Base-by-base conservation (phyloP, 2,329 filamentous ascomycete genomes). In the Cytospora chrysosperma region DNA sequence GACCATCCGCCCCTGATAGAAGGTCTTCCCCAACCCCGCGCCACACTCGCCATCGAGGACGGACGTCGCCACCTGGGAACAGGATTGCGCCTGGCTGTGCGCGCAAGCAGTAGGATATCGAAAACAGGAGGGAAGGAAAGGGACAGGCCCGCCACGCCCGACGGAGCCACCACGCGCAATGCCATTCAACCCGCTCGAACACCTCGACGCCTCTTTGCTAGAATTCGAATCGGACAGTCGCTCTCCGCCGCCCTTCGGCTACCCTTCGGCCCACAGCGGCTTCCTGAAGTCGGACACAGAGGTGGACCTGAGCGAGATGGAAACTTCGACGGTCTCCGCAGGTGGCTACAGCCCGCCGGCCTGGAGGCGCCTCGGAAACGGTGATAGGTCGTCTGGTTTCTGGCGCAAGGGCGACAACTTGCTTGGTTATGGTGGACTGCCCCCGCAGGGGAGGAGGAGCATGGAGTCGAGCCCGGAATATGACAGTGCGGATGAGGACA, bases 321-420 rank as follows among this genome's bases (percentile, higher is more conserved):
- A 79, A 76, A 81, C 77, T 50, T 68, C 64, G 65, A 69, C 74
- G 47, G 69, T 71, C 40, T 86, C 83, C 72, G 79, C 68, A 70
- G 82, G 82, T 79, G 83, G 83, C 67, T 87, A 83, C 77, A 85
- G 81, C 71, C 84, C 84, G 62, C 84, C 84, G 67, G 84, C 84
- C 55, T 87, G 84, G 84, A 79, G 82, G 72, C 82, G 83, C 68
- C 82, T 86, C 75, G 81, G 79, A 77, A 86, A 85, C 79, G 84
- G 83, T 70, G 79, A 81, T 68, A 79, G 81, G 72, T 84, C 80
- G 73, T 83, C 78, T 70, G 83, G 83, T 67, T 86, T 88, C 72
- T 88, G 88, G 82, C 82, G 83, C 69, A 76, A 78, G 67, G 82
- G 56, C 52, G 67, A 62, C 49, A 63, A 68, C 61, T 63, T 72